Conservation (phyloP, 495 filamentous ascomycete species). For the Aspergillus panamensis region DNA sequence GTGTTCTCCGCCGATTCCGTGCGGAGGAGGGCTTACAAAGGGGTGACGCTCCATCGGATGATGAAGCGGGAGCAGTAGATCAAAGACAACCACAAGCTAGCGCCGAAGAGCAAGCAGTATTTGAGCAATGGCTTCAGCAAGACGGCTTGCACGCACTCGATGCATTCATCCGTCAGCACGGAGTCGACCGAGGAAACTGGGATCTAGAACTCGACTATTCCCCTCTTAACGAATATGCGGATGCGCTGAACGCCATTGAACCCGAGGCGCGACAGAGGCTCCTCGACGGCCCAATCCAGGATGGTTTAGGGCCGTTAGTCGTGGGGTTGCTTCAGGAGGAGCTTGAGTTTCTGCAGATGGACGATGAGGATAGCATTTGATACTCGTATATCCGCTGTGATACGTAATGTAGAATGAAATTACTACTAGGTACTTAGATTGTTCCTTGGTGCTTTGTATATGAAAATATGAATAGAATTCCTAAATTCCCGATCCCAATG, state of each 20-base stretch:
- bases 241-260: slow-evolving; percentile 30
- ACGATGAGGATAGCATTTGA: slow-evolving; percentile 22
- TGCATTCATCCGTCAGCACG: slow-evolving; percentile 39
- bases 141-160: slow-evolving; percentile 36
- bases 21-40: slow-evolving; percentile 17
- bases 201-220: slow-evolving; percentile 36
- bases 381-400: slow-evolving; percentile 2
- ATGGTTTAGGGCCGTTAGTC: slow-evolving; percentile 38
- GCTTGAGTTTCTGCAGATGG: slow-evolving; percentile 31
- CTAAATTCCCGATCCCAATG: no score
- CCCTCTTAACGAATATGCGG: slow-evolving; percentile 39
- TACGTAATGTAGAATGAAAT: no score
- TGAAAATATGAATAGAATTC: no score
- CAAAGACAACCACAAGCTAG: slow-evolving; percentile 19
- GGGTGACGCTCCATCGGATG: slow-evolving; percentile 14
- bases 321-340: slow-evolving; percentile 44
- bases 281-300: slow-evolving; percentile 33
- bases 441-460: no score
- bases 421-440: no score
- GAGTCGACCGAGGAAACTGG: slow-evolving; percentile 48
- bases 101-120: slow-evolving; percentile 29
- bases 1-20: slow-evolving; percentile 25
- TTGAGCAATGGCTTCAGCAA: slow-evolving; percentile 38
- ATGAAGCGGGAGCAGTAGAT: slow-evolving; percentile 11
- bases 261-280: slow-evolving; percentile 30